A percentile compares a stretch with the other conserved stretches of the same genome.
These are phyloP conservation scores for Aureobasidium subglaciale DNA, from an alignment of 2,329 filamentous ascomycete species.

Conservation along the genomic window DNA sequence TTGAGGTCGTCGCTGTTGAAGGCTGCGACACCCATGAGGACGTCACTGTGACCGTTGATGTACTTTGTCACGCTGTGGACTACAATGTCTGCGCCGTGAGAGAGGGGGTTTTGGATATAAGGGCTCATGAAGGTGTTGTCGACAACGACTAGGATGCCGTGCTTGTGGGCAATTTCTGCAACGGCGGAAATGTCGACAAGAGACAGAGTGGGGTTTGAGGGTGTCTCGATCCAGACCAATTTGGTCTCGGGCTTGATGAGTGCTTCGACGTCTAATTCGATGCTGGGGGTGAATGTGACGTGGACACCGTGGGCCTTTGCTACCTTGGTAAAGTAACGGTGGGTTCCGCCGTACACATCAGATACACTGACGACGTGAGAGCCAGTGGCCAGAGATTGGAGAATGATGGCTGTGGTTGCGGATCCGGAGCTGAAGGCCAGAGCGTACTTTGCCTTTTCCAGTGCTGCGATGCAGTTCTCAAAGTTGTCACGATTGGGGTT, in stretches of 20 bases:
- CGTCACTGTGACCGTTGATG: constrained; percentile 94
- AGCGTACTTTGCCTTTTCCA: constrained; percentile 88
- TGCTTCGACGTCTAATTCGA: constrained; percentile 77
- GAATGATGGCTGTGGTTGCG: constrained; percentile 84
- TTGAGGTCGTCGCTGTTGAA: constrained; percentile 82
- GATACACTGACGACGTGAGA: constrained; percentile 95
- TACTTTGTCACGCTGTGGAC: constrained; percentile 98
- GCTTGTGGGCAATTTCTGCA: constrained; percentile 71
- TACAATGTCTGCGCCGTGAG: constrained; percentile 90
- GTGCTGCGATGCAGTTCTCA: constrained; percentile 79
- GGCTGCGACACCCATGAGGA: constrained; percentile 94
- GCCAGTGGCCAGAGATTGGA: constrained; percentile 84
- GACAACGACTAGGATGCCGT: constrained; percentile 91
- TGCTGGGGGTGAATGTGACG: constrained; percentile 88
- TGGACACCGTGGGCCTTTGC: constrained; percentile 88
- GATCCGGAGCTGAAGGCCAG: constrained; percentile 92
- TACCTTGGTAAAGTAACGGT: constrained; percentile 98
- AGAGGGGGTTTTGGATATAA: constrained; percentile 92
- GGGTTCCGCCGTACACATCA: constrained; percentile 95
- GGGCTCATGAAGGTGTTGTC: constrained; percentile 98
- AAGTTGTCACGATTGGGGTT: constrained; percentile 97
- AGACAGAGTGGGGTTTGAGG: constrained; percentile 87
- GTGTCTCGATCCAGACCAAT: constrained; percentile 93
- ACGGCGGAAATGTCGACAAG: constrained; percentile 90
- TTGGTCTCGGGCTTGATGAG: constrained; percentile 86